Evolutionary conservation across 2,329 filamentous ascomycete species (phyloP).

Genomic region (Dendryphion nanum): DNA sequence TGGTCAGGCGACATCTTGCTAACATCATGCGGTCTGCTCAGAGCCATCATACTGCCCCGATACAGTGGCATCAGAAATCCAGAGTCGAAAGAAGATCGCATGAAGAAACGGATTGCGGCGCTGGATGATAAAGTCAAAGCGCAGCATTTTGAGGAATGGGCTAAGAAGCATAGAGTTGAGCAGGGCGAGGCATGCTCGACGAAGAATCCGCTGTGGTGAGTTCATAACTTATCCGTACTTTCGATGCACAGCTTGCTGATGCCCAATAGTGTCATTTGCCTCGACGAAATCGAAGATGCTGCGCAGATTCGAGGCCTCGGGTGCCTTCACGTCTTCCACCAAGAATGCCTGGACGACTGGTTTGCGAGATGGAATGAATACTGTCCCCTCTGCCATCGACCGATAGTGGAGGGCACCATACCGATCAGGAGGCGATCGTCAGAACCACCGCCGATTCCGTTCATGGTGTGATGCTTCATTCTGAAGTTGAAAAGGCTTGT

Average conservation of each 20-base stretch:
- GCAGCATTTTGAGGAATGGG: conserved; percentile 35
- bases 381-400: conserved; percentile 38
- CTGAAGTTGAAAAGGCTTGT: no score
- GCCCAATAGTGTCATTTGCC: conserved; percentile 33
- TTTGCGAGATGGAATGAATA: conserved; percentile 37
- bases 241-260: not conserved
- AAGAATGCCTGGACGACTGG: conserved; percentile 39
- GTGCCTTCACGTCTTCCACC: conserved; percentile 39
- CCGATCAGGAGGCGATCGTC: conserved; percentile 6
- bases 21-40: conserved; percentile 3
- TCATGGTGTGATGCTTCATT: conserved; percentile 29
- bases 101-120: conserved; percentile 27
- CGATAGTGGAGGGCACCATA: conserved; percentile 31
- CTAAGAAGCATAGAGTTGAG: conserved; percentile 20
- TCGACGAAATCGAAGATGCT: conserved; percentile 33
- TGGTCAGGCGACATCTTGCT: no score
- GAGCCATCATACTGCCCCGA: conserved; percentile 22
- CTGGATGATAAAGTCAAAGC: conserved; percentile 31
- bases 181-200: conserved; percentile 13
- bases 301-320: conserved; percentile 34
- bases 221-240: no score
- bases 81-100: conserved; percentile 17
- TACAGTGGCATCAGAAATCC: conserved; percentile 10
- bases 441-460: conserved; percentile 16
- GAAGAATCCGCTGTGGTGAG: conserved; percentile 25